Evolutionary conservation across 2,329 filamentous ascomycete genomes (phyloP).

Genomic region (Fusarium secorum): DNA sequence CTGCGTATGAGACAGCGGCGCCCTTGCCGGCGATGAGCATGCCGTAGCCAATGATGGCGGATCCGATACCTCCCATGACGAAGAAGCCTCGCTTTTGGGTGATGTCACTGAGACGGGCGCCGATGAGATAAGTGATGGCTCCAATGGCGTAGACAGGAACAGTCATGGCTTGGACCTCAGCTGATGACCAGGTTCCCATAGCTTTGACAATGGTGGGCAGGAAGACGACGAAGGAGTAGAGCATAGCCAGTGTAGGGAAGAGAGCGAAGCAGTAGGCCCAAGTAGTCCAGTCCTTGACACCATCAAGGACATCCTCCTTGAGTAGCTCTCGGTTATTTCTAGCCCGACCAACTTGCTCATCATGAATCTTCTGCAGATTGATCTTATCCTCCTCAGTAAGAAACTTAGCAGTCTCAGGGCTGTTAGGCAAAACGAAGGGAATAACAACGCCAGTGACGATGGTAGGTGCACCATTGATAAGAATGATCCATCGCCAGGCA

Average conservation of each 20-base stretch:
- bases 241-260: constrained; percentile 69
- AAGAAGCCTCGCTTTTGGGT: constrained; percentile 65
- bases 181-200: constrained; percentile 63
- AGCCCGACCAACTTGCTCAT: constrained; percentile 53
- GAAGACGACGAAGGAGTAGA: constrained; percentile 73
- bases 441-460: constrained; percentile 61
- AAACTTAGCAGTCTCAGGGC: constrained; percentile 60
- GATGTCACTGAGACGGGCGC: constrained; percentile 65
- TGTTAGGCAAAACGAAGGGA: constrained; percentile 66
- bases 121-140: constrained; percentile 65
- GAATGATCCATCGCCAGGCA: constrained; percentile 75
- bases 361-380: constrained; percentile 61
- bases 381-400: constrained; percentile 42
- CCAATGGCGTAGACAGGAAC: constrained; percentile 73
- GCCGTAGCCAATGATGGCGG: constrained; percentile 65
- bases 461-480: constrained; percentile 56
- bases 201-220: constrained; percentile 72
- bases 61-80: constrained; percentile 57
- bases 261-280: constrained; percentile 66
- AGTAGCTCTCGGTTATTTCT: constrained; percentile 39
- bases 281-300: constrained; percentile 65
- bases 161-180: constrained; percentile 70
- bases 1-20: constrained; percentile 66
- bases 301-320: constrained; percentile 31
- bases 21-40: constrained; percentile 64